Base-by-base conservation (phyloP, 75 land plant genomes). In the Azolla pinnata region DNA sequence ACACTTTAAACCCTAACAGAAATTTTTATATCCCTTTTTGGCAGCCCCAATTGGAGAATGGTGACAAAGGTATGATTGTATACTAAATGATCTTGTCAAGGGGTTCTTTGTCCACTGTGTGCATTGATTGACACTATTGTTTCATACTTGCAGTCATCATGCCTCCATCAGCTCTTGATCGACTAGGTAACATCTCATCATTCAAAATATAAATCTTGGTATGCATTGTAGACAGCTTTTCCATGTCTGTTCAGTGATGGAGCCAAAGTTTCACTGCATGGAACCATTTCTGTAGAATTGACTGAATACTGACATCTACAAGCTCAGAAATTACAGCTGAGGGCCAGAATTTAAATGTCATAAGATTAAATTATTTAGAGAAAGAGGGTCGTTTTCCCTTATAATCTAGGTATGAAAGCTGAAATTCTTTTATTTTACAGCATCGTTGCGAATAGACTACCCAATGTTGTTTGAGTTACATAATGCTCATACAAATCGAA, bases 141-240 rank as follows among this genome's bases (percentile, higher is more conserved):
- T 7, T 2, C 8, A 53, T 19, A 35, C 1, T 70, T 42, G 21
- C 82, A 87, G 95, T 88, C 68, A 80, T 88, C 67, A 88, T 88
- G 95, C 95, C 95, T 59, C 80, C 90, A 2, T 88, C 93, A 29
- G 95, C 95, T 29, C 95, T 88, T 45, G 86, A 85, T 70, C 81
- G 81, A 40, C 83, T 85, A 52, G 88, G 92, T 52, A 52, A 52
- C 21, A n/a, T n/a, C n/a, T n/a, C n/a, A n/a, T n/a, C n/a, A n/a
- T n/a, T n/a, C n/a, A n/a, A n/a, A n/a, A n/a, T n/a, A n/a, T n/a
- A n/a, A n/a, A n/a, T n/a, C n/a, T n/a, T n/a, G n/a, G n/a, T n/a
- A n/a, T n/a, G n/a, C n/a, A n/a, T n/a, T n/a, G n/a, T n/a, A n/a
- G n/a, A n/a, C n/a, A n/a, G n/a, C n/a, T n/a, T n/a, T n/a, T n/a